Conservation (phyloP, 1,284 basidiomycete species). For the Apiotrichum gracile region DNA sequence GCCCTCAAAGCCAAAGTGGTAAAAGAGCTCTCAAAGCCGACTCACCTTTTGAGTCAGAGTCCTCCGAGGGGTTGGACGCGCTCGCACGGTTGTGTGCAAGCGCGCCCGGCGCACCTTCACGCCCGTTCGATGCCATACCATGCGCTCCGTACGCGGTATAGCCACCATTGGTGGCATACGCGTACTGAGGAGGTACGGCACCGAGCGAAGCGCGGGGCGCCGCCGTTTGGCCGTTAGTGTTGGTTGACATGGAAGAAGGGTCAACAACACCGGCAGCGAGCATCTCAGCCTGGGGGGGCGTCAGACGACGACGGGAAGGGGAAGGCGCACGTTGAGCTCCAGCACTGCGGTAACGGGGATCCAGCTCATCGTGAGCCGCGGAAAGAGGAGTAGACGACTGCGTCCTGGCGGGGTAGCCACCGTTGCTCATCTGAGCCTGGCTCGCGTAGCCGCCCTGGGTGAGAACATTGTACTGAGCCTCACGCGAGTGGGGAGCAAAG, state of each 20-base stretch:
- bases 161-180: not conserved
- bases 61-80: conserved; percentile 1
- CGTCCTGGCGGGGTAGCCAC: conserved; percentile 33
- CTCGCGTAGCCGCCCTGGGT: conserved; percentile 27
- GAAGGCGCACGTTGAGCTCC: conserved; percentile 14
- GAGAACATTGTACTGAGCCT: conserved; percentile 33
- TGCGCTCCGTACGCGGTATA: conserved; percentile 6
- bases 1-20: no score
- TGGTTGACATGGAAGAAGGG: conserved; percentile 26
- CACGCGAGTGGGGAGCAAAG: conserved; percentile 35
- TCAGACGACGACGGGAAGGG: conserved; percentile 21
- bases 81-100: not conserved
- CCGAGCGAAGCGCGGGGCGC: conserved; percentile 3
- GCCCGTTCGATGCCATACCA: not conserved
- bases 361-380: conserved; percentile 19
- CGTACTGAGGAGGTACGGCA: not conserved
- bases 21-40: no score
- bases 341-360: conserved; percentile 20
- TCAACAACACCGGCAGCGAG: conserved; percentile 34
- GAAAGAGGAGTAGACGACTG: conserved; percentile 36
- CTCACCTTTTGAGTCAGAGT: conserved; percentile 3
- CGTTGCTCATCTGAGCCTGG: conserved; percentile 31
- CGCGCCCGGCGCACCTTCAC: not conserved
- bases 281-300: conserved; percentile 31
- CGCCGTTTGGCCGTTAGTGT: conserved; percentile 2